Percentiles rank a stretch among this genome's conserved stretches.
Evolutionary conservation across 139 green algal species (phyloP).

Genomic region (Tetraselmis striata): DNA sequence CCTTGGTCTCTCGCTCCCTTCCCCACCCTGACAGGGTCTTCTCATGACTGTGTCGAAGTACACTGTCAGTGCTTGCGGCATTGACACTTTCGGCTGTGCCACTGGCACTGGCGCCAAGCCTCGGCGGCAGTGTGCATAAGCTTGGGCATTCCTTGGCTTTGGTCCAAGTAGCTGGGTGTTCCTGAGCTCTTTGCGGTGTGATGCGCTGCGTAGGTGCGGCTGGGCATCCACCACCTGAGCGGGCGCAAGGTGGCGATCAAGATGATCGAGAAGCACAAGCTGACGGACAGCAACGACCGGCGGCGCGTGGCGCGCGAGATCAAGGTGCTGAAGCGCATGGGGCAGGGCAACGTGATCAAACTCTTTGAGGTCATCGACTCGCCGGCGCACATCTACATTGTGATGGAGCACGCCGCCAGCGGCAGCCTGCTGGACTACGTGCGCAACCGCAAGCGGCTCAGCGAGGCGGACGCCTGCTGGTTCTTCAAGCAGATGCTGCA

Average conservation of each 20-base stretch:
- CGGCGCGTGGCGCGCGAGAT: constrained; percentile 68
- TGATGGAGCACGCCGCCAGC: constrained; percentile 77
- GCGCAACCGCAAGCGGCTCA: constrained; percentile 61
- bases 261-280: constrained; percentile 74
- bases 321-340: constrained; percentile 70
- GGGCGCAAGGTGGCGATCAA: constrained; percentile 72
- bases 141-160: too few species aligned
- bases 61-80: too few species aligned
- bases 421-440: constrained; percentile 81
- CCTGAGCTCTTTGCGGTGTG: too few species aligned
- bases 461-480: constrained; percentile 57
- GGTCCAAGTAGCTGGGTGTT: too few species aligned
- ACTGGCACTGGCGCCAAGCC: too few species aligned
- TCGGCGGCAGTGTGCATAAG: too few species aligned
- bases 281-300: constrained; percentile 53
- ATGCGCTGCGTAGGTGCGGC: too few species aligned
- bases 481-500: constrained; percentile 52
- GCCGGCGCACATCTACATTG: constrained; percentile 55
- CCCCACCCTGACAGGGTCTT: too few species aligned
- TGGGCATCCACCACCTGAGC: constrained; percentile 60
- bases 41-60: too few species aligned
- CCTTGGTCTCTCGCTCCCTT: too few species aligned
- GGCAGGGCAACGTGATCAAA: constrained; percentile 53
- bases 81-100: too few species aligned
- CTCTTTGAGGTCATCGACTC: constrained; percentile 74